Percentiles rank a stretch among this genome's conserved stretches.
phyloP scores from a whole-genome alignment of 371 early-diverging fungal species.

The Sporodiniella umbellata region DNA sequence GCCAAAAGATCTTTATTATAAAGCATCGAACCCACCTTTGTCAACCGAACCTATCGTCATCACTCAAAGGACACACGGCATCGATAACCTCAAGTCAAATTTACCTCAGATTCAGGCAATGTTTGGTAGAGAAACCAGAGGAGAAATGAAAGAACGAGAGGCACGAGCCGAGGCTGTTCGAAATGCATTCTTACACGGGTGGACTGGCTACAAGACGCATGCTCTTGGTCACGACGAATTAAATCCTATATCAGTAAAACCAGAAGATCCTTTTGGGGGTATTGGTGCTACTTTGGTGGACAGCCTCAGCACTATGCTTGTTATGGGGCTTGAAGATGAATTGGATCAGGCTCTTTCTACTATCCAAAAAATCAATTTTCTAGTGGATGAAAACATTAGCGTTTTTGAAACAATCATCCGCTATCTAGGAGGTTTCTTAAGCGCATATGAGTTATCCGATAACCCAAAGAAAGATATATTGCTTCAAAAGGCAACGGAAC shows the following conservation, averaged over 20 bases:
- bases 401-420: constrained; percentile 90
- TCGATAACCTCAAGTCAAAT: constrained; percentile 3
- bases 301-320: constrained; percentile 71
- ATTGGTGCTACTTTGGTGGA: constrained; percentile 78
- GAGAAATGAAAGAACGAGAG: constrained; percentile 17
- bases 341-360: constrained; percentile 61
- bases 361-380: constrained; percentile 48
- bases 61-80: constrained; percentile 2
- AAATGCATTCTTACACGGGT: constrained; percentile 54
- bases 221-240: constrained; percentile 52
- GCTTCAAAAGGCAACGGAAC: constrained; percentile 44
- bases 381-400: constrained; percentile 40
- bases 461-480: constrained; percentile 16
- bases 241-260: constrained; percentile 32
- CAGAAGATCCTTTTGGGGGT: constrained; percentile 68
- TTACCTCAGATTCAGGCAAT: constrained; percentile 18
- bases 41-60: not conserved
- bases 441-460: constrained; percentile 70
- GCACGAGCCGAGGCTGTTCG: constrained; percentile 28
- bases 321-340: constrained; percentile 77
- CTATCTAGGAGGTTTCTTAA: constrained; percentile 81
- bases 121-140: constrained; percentile 14
- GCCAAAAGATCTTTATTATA: not conserved
- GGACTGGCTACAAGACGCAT: constrained; percentile 64
- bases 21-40: not conserved